Base-by-base conservation (phyloP, 805 yeast genomes). In the Lipomyces lipofer region DNA sequence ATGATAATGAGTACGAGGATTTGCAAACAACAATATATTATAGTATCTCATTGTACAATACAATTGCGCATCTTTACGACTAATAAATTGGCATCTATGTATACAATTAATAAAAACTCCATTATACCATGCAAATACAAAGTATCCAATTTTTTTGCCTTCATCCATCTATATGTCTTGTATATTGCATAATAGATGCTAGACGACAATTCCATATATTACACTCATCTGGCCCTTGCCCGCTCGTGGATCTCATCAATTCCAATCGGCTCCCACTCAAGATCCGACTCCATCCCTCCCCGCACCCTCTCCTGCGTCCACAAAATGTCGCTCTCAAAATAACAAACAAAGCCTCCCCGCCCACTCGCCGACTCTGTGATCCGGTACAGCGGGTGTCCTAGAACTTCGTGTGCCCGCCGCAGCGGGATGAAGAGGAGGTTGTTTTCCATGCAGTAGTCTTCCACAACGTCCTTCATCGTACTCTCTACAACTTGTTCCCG, bases 391-490 rank as follows among this genome's bases (percentile, higher is more conserved):
- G 77, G 73, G 42, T 72, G 68, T 0, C 83, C 85, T 45, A 72
- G 63, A 0, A 63, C 56, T 3, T 69, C 64, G 48, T 71, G 75
- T 17, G 67, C 68, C 62, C 58, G 65, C 28, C 69, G 66, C 17
- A 68, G 54, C 3, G 76, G 74, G 1, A 69, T 54, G 22, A 82
- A 70, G 7, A 76, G 63, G 22, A 83, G 71, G 33, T 79, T 78
- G 46, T 80, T 69, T 1, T 71, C 69, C 24, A 73, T 64, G 63
- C 96, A 88, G 63, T 73, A 79, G 2, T 80, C 80, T 49, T 78
- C 81, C 1, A 88, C 79, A 17, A 88, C 83, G 49, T 86, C 88
- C 58, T 76, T 82, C 64, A 84, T 83, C 0, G 86, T 73, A 3
- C 52, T 49, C 24, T 35, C 52, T 83, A 82, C 3, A 78, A 70